These are phyloP conservation scores for Sarocladium brachiariae DNA, from an alignment of 2,329 filamentous ascomycete genomes.

Conservation along the genomic window DNA sequence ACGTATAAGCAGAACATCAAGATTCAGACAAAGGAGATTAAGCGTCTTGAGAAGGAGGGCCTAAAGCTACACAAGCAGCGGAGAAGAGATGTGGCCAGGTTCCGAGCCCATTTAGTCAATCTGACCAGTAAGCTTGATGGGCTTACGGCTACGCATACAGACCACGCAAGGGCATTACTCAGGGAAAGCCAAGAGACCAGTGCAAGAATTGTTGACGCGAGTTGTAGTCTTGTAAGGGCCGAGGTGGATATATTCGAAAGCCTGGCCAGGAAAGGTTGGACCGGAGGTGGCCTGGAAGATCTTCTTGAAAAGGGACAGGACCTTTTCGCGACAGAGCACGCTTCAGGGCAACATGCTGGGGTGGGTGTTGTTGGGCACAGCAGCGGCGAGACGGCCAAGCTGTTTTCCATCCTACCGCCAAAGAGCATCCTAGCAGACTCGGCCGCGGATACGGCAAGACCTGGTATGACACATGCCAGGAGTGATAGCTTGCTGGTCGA, in stretches of 20 bases:
- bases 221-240: conserved; percentile 58
- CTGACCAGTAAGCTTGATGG: conserved; percentile 57
- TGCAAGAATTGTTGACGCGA: conserved; percentile 54
- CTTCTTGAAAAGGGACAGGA: conserved; percentile 58
- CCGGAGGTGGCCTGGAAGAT: conserved; percentile 59
- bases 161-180: conserved; percentile 52
- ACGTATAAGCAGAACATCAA: conserved; percentile 50
- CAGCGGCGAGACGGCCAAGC: conserved; percentile 34
- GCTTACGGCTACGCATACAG: conserved; percentile 52
- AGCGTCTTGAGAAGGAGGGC: conserved; percentile 58
- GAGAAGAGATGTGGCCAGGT: conserved; percentile 53
- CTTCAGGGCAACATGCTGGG: conserved; percentile 16
- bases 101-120: conserved; percentile 56
- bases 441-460: conserved; percentile 30
- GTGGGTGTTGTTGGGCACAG: conserved; percentile 19
- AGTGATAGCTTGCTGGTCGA: conserved; percentile 49
- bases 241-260: conserved; percentile 66
- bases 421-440: conserved; percentile 55
- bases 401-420: conserved; percentile 59
- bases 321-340: conserved; percentile 42
- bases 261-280: conserved; percentile 61
- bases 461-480: conserved; percentile 28
- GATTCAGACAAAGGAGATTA: conserved; percentile 52
- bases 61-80: conserved; percentile 54
- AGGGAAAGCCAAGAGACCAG: conserved; percentile 61